Percentiles rank a stretch among this genome's conserved stretches.
Evolutionary conservation across 2,329 filamentous ascomycete species (phyloP).

Genomic region (Ophiostoma piceae): DNA sequence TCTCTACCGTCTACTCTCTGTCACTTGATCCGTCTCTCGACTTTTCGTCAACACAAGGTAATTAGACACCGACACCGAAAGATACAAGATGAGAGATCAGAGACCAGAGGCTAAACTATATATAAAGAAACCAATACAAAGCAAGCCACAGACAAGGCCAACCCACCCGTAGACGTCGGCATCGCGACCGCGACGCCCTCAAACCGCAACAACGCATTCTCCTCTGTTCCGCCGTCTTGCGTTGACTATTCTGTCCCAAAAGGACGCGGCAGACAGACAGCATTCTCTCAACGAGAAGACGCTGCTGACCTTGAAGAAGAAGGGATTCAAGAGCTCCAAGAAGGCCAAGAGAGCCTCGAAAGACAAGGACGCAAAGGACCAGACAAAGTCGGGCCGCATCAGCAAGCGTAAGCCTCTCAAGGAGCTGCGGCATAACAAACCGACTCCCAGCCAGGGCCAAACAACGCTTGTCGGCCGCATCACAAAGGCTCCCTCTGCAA

Average conservation of each 20-base stretch:
- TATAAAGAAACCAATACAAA: not conserved
- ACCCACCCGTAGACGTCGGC: not conserved
- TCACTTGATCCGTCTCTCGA: not conserved
- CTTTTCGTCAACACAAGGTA: slow-evolving; percentile 4
- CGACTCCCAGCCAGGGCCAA: not conserved
- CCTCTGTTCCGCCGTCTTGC: slow-evolving; percentile 61
- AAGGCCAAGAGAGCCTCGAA: not conserved
- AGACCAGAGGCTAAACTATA: slow-evolving; percentile 13
- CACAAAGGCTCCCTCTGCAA: not conserved
- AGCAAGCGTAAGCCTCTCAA: slow-evolving; percentile 25
- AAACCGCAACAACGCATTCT: slow-evolving; percentile 64
- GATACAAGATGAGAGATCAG: not conserved
- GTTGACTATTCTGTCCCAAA: slow-evolving; percentile 40
- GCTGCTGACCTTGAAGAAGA: slow-evolving; percentile 23
- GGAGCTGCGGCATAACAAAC: slow-evolving; percentile 27
- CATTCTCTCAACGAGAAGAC: slow-evolving; percentile 6
- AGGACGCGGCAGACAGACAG: slow-evolving; percentile 24
- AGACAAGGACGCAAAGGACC: slow-evolving; percentile 5
- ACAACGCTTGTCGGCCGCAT: slow-evolving; percentile 14
- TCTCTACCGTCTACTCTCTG: slow-evolving; percentile 8
- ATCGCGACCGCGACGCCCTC: slow-evolving; percentile 28
- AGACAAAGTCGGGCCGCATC: not conserved
- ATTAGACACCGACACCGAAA: slow-evolving; percentile 1
- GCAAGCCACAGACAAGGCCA: not conserved
- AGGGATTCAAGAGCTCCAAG: not conserved